Conservation (phyloP, 192 early-diverging fungal genomes). For the Backusella macrospora region DNA sequence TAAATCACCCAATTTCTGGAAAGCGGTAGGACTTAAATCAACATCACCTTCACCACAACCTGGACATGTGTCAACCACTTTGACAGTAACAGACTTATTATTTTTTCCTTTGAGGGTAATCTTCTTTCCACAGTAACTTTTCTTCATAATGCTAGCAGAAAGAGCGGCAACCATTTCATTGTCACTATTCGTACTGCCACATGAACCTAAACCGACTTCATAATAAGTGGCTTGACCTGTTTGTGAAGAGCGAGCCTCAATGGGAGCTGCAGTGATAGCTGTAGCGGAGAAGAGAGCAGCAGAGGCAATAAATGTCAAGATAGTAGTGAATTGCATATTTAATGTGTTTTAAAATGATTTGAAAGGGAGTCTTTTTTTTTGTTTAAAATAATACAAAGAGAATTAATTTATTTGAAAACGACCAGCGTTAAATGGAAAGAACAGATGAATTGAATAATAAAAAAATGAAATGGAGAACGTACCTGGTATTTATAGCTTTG, state of each 20-base stretch:
- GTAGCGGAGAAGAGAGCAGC: background rate
- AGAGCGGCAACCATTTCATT: conserved; percentile 33
- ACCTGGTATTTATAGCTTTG: conserved; percentile 14
- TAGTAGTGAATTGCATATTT: conserved; percentile 8
- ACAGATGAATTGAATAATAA: background rate
- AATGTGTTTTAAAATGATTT: background rate
- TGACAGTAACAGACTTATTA: conserved; percentile 41
- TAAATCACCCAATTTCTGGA: conserved; percentile 26
- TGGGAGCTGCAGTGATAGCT: background rate
- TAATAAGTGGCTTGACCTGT: conserved; percentile 38
- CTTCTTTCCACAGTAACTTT: conserved; percentile 37
- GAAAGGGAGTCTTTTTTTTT: background rate
- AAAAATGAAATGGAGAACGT: background rate
- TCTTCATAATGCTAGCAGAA: conserved; percentile 31
- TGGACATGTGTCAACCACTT: conserved; percentile 51
- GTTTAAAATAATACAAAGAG: conserved; percentile 6
- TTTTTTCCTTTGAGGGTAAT: conserved; percentile 39
- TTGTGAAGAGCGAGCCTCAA: background rate
- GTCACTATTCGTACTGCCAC: conserved; percentile 29
- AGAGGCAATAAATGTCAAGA: conserved; percentile 9
- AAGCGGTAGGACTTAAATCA: conserved; percentile 36
- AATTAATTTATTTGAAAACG: background rate
- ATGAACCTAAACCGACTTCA: conserved; percentile 32
- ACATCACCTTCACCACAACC: conserved; percentile 37
- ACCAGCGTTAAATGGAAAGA: background rate